Conservation (phyloP, 1,284 basidiomycete genomes). For the Ustilago hordei region DNA sequence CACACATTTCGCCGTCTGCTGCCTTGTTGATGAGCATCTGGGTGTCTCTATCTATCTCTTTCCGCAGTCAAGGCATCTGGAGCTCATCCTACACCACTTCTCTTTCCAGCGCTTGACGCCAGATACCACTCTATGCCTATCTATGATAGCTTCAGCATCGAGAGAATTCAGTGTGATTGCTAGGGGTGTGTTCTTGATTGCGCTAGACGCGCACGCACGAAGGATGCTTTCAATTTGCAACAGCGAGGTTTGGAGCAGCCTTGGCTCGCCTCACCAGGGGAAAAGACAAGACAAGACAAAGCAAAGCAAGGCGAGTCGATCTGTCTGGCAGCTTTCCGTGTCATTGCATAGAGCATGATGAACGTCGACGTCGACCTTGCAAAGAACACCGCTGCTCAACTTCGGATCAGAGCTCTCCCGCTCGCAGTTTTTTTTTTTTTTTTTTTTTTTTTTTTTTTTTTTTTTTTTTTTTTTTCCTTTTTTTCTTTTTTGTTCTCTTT, state of each 20-base stretch:
- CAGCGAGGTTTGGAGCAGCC: not conserved
- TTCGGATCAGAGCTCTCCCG: constrained; percentile 18
- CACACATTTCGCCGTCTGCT: constrained; percentile 13
- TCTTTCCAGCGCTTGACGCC: no score
- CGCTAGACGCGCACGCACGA: constrained; percentile 2
- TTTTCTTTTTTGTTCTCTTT: constrained; percentile 14
- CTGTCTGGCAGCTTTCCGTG: constrained; percentile 3
- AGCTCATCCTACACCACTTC: not conserved
- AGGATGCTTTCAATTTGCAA: not conserved
- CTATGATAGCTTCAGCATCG: not conserved
- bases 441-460: constrained; percentile 38
- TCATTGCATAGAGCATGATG: constrained; percentile 7
- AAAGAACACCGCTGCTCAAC: constrained; percentile 20
- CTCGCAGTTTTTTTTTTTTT: constrained; percentile 36
- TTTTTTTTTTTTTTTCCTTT: constrained; percentile 31
- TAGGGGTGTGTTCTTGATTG: not conserved
- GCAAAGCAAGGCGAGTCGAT: not conserved
- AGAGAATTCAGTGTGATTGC: not conserved
- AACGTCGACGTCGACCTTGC: constrained; percentile 27
- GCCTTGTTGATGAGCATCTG: constrained; percentile 6
- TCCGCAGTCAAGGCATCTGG: not conserved
- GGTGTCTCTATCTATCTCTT: not conserved
- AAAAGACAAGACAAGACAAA: not conserved
- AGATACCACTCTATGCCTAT: not conserved
- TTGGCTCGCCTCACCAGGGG: not conserved